Evolutionary conservation across 345 rosid genomes (phyloP), one percentile per base, ranked within the genome.

Genomic region (Ceriops tagal): DNA sequence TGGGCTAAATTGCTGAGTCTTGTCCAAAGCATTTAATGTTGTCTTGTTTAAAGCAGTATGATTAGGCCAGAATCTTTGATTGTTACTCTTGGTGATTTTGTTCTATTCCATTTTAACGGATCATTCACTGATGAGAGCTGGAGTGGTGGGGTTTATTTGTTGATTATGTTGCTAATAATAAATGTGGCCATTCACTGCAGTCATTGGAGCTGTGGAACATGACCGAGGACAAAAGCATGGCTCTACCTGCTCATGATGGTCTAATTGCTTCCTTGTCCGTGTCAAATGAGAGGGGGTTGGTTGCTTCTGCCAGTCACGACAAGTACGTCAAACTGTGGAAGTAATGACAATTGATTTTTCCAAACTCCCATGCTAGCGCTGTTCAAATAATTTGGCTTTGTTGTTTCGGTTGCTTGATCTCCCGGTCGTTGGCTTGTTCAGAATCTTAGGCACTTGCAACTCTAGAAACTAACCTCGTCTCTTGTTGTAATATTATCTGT

Each of bases 221-320:
- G 89, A 58, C 74, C 5, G 92, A 95, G 81, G 87, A 87, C 80
- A 92, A 88, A 89, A 92, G 86, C 0, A 83, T 86, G 96, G 78
- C 93, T 32, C 75, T 92, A 27, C 1, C 87, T 9, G 99, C 98
- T 11, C 99, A 95, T 26, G 93, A 88, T 0, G 96, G 98, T 61
- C 75, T 85, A 20, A 86, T 95, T 19, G 86, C 99, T 13, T 83
- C 96, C 3, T 68, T 95, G 77, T 87, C 98, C 0, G 93, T 81
- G 20, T 92, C 98, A 24, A 81, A 88, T 2, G 84, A 73, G 66
- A 83, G 92, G 0, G 96, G 98, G 57, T 67, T 86, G 81, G 89
- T 95, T 64, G 97, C 99, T 57, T 95, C 99, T 21, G 99, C 97
- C 3, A 90, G 99, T 79, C 98, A 95, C 8, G 98, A 95, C 77